Conservation (phyloP, 768 basidiomycete genomes). For the Serendipita sp. region DNA sequence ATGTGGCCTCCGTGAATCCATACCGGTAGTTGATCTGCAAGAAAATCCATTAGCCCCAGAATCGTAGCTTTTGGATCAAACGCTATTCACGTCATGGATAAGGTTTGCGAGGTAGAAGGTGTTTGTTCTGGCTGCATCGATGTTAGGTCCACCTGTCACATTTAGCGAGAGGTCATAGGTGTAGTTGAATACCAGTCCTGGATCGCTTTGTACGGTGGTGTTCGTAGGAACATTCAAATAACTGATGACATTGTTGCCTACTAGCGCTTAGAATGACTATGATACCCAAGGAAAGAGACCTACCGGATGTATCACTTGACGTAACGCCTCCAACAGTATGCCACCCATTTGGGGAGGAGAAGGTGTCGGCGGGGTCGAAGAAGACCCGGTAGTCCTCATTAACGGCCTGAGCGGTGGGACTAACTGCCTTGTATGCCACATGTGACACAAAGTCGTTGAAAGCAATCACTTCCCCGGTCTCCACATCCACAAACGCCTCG, state of each 20-base stretch:
- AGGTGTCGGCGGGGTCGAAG: neutral
- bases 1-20: conserved; percentile 10
- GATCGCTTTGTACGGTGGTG: neutral
- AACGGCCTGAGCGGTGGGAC: neutral
- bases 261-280: neutral
- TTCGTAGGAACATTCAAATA: conserved; percentile 9
- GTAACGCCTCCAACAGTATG: neutral
- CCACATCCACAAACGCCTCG: conserved; percentile 1
- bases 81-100: neutral
- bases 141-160: conserved; percentile 16
- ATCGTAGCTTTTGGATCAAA: neutral
- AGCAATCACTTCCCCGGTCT: neutral
- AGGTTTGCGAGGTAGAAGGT: conserved; percentile 6
- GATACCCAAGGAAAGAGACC: neutral
- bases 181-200: conserved; percentile 1
- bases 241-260: conserved; percentile 23
- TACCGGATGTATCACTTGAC: neutral
- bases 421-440: neutral
- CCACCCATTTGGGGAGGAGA: neutral
- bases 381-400: neutral
- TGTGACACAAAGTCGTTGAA: neutral
- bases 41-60: neutral
- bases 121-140: neutral
- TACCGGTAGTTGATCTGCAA: conserved; percentile 6
- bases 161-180: conserved; percentile 18